Percentiles rank a stretch among this genome's conserved stretches.
Evolutionary conservation across 2,329 filamentous ascomycete genomes (phyloP).

Genomic region (Shiraia sp.): DNA sequence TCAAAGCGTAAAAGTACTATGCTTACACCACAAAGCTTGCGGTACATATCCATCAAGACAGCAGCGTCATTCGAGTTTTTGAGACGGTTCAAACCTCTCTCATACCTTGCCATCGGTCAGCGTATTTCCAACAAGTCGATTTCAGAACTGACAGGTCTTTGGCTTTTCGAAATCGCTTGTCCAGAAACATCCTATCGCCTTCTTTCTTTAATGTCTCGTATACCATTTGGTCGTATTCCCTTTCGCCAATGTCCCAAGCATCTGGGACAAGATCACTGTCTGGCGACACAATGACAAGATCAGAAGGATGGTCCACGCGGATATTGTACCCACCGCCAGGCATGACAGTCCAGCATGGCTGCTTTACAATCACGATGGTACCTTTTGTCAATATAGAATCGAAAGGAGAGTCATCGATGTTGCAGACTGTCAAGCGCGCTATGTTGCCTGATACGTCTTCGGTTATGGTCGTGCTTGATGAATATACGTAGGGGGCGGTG

Average conservation of each 20-base stretch:
- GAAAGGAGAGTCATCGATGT: slow-evolving; percentile 25
- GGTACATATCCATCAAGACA: slow-evolving; percentile 19
- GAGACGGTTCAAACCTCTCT: slow-evolving; percentile 8
- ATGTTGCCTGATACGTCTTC: slow-evolving; percentile 24
- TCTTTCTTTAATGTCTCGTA: slow-evolving; percentile 26
- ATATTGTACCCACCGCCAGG: slow-evolving; percentile 20
- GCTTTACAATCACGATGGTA: slow-evolving; percentile 20
- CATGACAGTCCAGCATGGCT: slow-evolving; percentile 23
- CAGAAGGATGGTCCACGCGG: slow-evolving; percentile 29
- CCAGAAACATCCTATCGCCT: slow-evolving; percentile 29
- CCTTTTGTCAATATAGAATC: slow-evolving; percentile 21
- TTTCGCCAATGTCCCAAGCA: slow-evolving; percentile 7
- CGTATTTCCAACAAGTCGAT: too few relatives aligned
- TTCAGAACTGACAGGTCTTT: slow-evolving; percentile 20
- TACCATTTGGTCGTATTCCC: background rate
- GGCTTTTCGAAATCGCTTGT: slow-evolving; percentile 26
- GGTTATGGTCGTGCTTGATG: slow-evolving; percentile 19
- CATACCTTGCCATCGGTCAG: too few relatives aligned
- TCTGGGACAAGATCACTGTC: slow-evolving; percentile 11
- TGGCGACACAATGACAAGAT: slow-evolving; percentile 16
- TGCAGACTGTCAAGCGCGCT: slow-evolving; percentile 23
- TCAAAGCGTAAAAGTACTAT: slow-evolving; percentile 31
- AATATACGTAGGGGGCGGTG: slow-evolving; percentile 26
- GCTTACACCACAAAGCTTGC: slow-evolving; percentile 29
- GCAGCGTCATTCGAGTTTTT: slow-evolving; percentile 1